Percentiles rank a stretch among this genome's conserved stretches.
Evolutionary conservation across 352 stramenopile species (phyloP).

Genomic region (Phytophthora agathidicida): DNA sequence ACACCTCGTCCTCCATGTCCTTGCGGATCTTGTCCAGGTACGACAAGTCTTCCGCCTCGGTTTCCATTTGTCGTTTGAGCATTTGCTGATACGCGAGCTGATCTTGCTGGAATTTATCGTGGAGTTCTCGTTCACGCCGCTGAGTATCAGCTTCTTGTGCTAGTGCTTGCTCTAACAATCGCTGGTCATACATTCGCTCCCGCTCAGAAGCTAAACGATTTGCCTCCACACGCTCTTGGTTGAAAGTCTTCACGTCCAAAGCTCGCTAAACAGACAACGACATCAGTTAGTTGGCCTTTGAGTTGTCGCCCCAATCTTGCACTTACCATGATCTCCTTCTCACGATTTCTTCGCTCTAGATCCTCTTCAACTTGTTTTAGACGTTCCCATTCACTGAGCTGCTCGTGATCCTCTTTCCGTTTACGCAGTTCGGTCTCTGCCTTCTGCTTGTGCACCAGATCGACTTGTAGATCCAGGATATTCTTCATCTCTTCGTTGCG

Average conservation of each 20-base stretch:
- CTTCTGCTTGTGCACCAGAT: constrained; percentile 57
- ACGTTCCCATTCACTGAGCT: constrained; percentile 66
- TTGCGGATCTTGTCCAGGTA: constrained; percentile 74
- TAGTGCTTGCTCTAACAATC: constrained; percentile 63
- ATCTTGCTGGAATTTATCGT: constrained; percentile 72
- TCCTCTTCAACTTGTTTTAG: constrained; percentile 69
- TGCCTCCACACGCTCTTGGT: constrained; percentile 67
- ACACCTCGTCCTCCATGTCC: constrained; percentile 83
- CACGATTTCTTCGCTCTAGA: constrained; percentile 51
- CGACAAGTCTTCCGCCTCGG: constrained; percentile 70
- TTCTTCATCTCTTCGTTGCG: constrained; percentile 75
- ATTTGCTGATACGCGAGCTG: constrained; percentile 80
- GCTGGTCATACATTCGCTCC: constrained; percentile 72
- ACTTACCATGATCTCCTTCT: constrained; percentile 60
- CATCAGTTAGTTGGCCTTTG: neutral
- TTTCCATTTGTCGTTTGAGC: constrained; percentile 77
- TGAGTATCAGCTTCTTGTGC: constrained; percentile 66
- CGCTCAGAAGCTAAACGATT: constrained; percentile 45
- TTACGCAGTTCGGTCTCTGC: constrained; percentile 47
- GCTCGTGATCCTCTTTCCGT: constrained; percentile 51
- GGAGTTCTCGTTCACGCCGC: constrained; percentile 59
- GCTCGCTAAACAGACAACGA: constrained; percentile 39
- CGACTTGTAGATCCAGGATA: constrained; percentile 80
- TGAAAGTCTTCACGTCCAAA: constrained; percentile 77
- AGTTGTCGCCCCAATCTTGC: neutral